phyloP scores from a whole-genome alignment of 371 early-diverging fungal species.

The Neoconidiobolus thromboides region DNA sequence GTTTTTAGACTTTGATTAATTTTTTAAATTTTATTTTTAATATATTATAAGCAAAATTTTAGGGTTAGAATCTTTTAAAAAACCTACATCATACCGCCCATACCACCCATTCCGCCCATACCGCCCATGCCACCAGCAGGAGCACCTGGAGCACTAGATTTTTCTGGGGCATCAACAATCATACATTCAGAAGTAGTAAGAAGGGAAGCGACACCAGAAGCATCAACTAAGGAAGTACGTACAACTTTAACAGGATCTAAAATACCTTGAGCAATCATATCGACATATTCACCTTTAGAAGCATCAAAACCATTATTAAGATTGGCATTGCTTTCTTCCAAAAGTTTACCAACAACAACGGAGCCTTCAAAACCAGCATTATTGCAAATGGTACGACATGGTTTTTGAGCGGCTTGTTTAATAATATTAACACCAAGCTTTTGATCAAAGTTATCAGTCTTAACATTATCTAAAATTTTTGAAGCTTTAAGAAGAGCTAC shows the following conservation, averaged over 20 bases:
- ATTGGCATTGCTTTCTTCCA: slow-evolving; percentile 49
- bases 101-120: slow-evolving; percentile 47
- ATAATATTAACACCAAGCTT: slow-evolving; percentile 90
- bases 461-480: slow-evolving; percentile 48
- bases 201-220: slow-evolving; percentile 86
- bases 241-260: slow-evolving; percentile 97
- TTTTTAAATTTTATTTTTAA: too few species aligned
- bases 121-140: slow-evolving; percentile 15
- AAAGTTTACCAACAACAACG: slow-evolving; percentile 84
- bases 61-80: neutral
- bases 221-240: slow-evolving; percentile 88
- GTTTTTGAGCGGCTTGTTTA: slow-evolving; percentile 77
- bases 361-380: slow-evolving; percentile 95
- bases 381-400: slow-evolving; percentile 81
- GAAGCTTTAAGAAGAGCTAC: slow-evolving; percentile 86
- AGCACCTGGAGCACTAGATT: slow-evolving; percentile 22
- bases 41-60: neutral
- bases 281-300: slow-evolving; percentile 69
- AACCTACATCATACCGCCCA: slow-evolving; percentile 26
- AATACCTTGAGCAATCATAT: slow-evolving; percentile 90
- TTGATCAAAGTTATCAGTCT: slow-evolving; percentile 92
- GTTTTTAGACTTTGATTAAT: too few species aligned
- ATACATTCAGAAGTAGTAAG: slow-evolving; percentile 92
- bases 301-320: slow-evolving; percentile 90
- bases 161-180: slow-evolving; percentile 86